These are phyloP conservation scores for Arthrobotrys entomopaga DNA, from an alignment of 2,329 filamentous ascomycete genomes.

Conservation along the genomic window DNA sequence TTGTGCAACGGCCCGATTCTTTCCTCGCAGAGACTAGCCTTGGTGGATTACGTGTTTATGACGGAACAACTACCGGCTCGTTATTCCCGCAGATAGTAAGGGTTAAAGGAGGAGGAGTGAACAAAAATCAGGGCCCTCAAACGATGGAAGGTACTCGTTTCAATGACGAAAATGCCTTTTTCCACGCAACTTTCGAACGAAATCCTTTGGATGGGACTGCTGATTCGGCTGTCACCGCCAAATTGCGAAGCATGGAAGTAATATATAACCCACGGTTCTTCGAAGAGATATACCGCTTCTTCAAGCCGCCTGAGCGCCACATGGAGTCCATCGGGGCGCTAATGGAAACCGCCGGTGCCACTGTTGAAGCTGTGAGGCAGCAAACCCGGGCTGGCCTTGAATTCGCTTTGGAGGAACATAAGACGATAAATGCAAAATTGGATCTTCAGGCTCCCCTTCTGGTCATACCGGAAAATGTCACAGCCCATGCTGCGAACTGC, in stretches of 20 bases:
- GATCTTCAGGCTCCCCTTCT: constrained; percentile 96
- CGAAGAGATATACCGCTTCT: constrained; percentile 91
- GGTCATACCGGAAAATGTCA: constrained; percentile 94
- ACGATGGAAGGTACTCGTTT: constrained; percentile 23
- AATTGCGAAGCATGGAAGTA: constrained; percentile 93
- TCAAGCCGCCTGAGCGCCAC: constrained; percentile 92
- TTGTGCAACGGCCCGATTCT: constrained; percentile 88
- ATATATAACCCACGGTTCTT: constrained; percentile 97
- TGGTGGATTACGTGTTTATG: constrained; percentile 91
- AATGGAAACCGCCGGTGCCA: constrained; percentile 94
- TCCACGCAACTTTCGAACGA: constrained; percentile 90
- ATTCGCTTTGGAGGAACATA: constrained; percentile 96
- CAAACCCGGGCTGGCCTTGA: constrained; percentile 95
- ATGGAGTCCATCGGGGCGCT: constrained; percentile 98
- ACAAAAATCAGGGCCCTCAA: constrained; percentile 66
- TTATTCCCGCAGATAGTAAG: constrained; percentile 94
- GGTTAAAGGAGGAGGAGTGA: constrained; percentile 77
- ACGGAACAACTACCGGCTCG: constrained; percentile 91
- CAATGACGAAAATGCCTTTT: constrained; percentile 70
- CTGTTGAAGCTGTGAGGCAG: constrained; percentile 91
- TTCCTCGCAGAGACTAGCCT: constrained; percentile 88
- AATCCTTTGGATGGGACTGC: constrained; percentile 93
- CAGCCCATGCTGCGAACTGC: constrained; percentile 80
- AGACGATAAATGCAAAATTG: constrained; percentile 94
- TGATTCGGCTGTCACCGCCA: constrained; percentile 88